Evolutionary conservation across 306 rosid species (phyloP), one percentile per base, ranked within the genome.

Genomic region (Carpinus viminea): DNA sequence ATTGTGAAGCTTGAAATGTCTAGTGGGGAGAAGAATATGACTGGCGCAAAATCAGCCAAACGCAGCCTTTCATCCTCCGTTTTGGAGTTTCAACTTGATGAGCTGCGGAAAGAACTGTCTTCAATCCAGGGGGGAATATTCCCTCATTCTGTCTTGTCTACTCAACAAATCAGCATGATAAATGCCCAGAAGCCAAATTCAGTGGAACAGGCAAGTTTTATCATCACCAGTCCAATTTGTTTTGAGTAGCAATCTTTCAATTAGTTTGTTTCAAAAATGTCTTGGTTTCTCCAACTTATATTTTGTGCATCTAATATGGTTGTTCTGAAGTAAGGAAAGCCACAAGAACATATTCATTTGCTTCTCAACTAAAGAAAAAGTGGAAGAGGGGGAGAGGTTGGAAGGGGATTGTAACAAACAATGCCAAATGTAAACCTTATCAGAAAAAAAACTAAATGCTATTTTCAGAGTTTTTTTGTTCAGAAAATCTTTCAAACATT

Each of bases 71-170:
- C 84, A 72, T 86, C 91, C 31, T 88, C 93, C 8, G 89, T 83
- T 76, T 83, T 94, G 87, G 97, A 89, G 84, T 73, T 84, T 71
- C 92, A 91, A 87, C 97, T 94, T 66, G 95, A 91, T 21, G 93
- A 88, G 88, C 78, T 94, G 81, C 85, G 93, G 70, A 91, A 87
- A 84, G 92, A 94, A 77, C 79, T 94, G 68, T 86, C 95, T 54
- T 89, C 89, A n/a, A 17, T 28, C 21, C 93, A 86, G 70, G 97
- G 97, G 61, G 97, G 92, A 79, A 91, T 94, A 85, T 86, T 92
- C 76, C 98, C 97, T 21, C 97, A 94, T 88, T 87, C 97, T 68
- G 86, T 91, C 72, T 77, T 94, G 81, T 86, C 97, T 75, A 84
- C 91, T 76, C 96, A 94, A 80, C 98, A 92, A 78, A 89, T 94